Conservation (phyloP, 495 filamentous ascomycete species). For the Hypomontagnella submonticulosa region DNA sequence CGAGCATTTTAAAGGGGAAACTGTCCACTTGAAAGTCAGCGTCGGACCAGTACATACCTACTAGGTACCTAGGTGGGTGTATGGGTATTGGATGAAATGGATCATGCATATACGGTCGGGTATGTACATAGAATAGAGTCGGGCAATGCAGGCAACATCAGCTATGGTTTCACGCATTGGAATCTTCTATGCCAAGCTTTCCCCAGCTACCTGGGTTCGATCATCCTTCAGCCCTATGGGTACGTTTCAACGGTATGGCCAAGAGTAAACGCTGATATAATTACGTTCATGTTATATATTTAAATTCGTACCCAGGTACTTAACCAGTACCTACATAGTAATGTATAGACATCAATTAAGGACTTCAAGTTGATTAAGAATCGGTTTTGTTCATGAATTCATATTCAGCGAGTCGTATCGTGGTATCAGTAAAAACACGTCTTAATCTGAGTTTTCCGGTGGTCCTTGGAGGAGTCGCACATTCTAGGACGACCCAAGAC, state of each 20-base stretch:
- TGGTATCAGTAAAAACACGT: conserved; percentile 22
- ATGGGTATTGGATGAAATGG: too few species aligned
- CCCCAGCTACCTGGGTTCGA: conserved; percentile 1
- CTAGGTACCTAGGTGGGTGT: conserved; percentile 9
- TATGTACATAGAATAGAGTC: neutral
- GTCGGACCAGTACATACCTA: neutral
- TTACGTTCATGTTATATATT: too few species aligned
- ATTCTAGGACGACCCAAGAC: conserved; percentile 7
- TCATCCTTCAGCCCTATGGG: conserved; percentile 24
- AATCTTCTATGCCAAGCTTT: conserved; percentile 12
- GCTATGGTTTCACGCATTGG: neutral
- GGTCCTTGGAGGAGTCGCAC: conserved; percentile 8
- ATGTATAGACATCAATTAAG: too few species aligned
- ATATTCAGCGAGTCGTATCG: conserved; percentile 11
- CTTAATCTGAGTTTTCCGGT: conserved; percentile 26
- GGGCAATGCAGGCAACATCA: too few species aligned
- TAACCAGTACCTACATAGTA: too few species aligned
- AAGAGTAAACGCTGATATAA: too few species aligned
- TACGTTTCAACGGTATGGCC: neutral
- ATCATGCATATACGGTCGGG: neutral
- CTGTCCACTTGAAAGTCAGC: too few species aligned
- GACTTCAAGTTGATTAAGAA: neutral
- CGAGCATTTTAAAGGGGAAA: too few species aligned
- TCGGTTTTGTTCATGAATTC: conserved; percentile 20
- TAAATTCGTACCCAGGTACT: too few species aligned